phyloP scores from a whole-genome alignment of 768 basidiomycete species.

The Stropharia rugosoannulata region DNA sequence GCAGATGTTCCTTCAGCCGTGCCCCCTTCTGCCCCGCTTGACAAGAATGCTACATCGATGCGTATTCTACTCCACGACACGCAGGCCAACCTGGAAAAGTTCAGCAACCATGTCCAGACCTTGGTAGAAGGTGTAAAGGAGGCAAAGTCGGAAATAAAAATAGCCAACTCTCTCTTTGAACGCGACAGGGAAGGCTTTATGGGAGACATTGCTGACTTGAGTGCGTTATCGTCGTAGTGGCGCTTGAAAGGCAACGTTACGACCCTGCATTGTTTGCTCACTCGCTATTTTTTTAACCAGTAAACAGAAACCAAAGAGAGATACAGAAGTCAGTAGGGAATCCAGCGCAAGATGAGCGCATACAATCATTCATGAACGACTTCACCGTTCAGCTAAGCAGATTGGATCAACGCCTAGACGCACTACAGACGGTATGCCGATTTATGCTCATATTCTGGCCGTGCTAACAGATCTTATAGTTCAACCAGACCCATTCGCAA shows the following conservation, averaged over 20 bases:
- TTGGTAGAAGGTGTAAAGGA: conserved; percentile 51
- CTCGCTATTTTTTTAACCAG: conserved; percentile 31
- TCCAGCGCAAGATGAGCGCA: conserved; percentile 47
- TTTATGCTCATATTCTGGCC: conserved; percentile 1
- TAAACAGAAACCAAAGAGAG: conserved; percentile 62
- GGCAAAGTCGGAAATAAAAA: conserved; percentile 50
- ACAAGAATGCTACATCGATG: conserved; percentile 69
- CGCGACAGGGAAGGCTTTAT: conserved; percentile 55
- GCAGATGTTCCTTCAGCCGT: conserved; percentile 21
- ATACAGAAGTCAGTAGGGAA: conserved; percentile 56
- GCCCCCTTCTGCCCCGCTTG: conserved; percentile 50
- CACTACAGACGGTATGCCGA: conserved; percentile 47
- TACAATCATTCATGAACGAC: conserved; percentile 41
- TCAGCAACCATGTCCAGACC: conserved; percentile 54
- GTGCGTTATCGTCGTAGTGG: conserved; percentile 33
- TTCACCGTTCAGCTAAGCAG: conserved; percentile 41
- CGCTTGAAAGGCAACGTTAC: neutral
- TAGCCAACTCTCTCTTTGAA: conserved; percentile 57
- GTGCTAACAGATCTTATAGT: conserved; percentile 23
- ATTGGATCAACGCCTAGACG: conserved; percentile 55
- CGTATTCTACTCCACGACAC: conserved; percentile 75
- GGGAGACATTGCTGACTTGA: conserved; percentile 54
- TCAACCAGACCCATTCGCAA: conserved; percentile 45
- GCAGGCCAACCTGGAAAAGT: conserved; percentile 67
- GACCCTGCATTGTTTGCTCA: conserved; percentile 11